These are phyloP conservation scores for Monosporozyma siamensis DNA, from an alignment of 805 yeast species.

Conservation along the genomic window DNA sequence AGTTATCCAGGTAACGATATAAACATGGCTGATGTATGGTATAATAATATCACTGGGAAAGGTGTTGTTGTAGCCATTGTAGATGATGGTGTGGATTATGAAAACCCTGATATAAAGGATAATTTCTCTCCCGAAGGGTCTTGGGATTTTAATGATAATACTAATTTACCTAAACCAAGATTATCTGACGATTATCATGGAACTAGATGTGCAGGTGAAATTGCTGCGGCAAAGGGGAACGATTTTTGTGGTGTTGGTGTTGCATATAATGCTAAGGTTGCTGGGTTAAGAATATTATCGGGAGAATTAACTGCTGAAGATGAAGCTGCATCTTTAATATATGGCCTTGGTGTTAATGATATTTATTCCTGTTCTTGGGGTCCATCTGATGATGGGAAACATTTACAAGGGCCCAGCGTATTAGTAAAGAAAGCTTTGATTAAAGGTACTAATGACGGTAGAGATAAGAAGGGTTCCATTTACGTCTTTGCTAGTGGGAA, in stretches of 20 bases:
- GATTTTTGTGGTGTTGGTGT: slow-evolving; percentile 93
- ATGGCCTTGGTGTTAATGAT: slow-evolving; percentile 75
- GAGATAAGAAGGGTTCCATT: slow-evolving; percentile 71
- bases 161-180: slow-evolving; percentile 68
- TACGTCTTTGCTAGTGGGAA: slow-evolving; percentile 96
- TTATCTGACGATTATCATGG: slow-evolving; percentile 85
- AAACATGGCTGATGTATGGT: slow-evolving; percentile 82
- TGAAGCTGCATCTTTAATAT: slow-evolving; percentile 82
- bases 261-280: slow-evolving; percentile 77
- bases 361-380: slow-evolving; percentile 99
- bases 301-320: slow-evolving; percentile 74
- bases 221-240: slow-evolving; percentile 77
- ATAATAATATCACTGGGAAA: slow-evolving; percentile 65
- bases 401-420: slow-evolving; percentile 76
- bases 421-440: slow-evolving; percentile 73
- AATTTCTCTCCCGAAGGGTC: slow-evolving; percentile 75
- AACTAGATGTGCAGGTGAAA: slow-evolving; percentile 96
- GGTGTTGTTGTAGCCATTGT: slow-evolving; percentile 82
- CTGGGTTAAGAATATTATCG: slow-evolving; percentile 84
- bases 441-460: slow-evolving; percentile 78
- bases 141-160: slow-evolving; percentile 83
- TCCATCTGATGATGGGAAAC: slow-evolving; percentile 83
- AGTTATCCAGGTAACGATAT: slow-evolving; percentile 71
- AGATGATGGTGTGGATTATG: slow-evolving; percentile 89
- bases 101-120: slow-evolving; percentile 58